Evolutionary conservation across 2,329 filamentous ascomycete genomes (phyloP).

Genomic region (Drechslera avenae): DNA sequence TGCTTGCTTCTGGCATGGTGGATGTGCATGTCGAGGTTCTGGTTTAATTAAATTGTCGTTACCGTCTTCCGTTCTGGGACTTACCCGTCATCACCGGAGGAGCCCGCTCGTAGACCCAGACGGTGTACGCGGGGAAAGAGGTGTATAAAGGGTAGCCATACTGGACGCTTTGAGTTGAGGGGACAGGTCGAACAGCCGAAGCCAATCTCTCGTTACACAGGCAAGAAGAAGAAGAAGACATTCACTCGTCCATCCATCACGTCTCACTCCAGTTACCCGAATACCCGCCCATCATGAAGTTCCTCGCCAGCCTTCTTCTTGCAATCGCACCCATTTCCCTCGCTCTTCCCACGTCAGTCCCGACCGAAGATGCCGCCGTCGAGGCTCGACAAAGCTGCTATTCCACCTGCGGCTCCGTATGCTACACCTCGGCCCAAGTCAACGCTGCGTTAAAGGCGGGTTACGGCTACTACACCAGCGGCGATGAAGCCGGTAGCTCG

Average conservation of each 20-base stretch:
- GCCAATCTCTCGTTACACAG: constrained; percentile 10
- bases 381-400: constrained; percentile 51
- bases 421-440: constrained; percentile 59
- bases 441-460: constrained; percentile 58
- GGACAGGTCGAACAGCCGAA: constrained; percentile 10
- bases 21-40: constrained; percentile 1
- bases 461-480: constrained; percentile 56
- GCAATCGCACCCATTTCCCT: constrained; percentile 22
- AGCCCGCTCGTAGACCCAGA: constrained; percentile 13
- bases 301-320: constrained; percentile 25
- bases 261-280: no score
- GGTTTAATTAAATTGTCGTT: constrained; percentile 22
- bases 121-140: not conserved
- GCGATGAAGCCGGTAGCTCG: constrained; percentile 47
- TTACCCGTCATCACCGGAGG: constrained; percentile 16
- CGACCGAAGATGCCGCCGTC: constrained; percentile 14
- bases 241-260: no score
- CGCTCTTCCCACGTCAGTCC: constrained; percentile 23
- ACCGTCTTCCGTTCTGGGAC: constrained; percentile 17
- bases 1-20: constrained; percentile 20
- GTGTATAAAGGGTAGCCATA: constrained; percentile 11
- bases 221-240: no score
- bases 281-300: constrained; percentile 20
- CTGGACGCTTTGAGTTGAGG: not conserved
- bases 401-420: constrained; percentile 60